A percentile compares a stretch with the other conserved stretches of the same genome.
phyloP scores from a whole-genome alignment of 2,329 filamentous ascomycete genomes.

The Gaeumannomyces tritici region DNA sequence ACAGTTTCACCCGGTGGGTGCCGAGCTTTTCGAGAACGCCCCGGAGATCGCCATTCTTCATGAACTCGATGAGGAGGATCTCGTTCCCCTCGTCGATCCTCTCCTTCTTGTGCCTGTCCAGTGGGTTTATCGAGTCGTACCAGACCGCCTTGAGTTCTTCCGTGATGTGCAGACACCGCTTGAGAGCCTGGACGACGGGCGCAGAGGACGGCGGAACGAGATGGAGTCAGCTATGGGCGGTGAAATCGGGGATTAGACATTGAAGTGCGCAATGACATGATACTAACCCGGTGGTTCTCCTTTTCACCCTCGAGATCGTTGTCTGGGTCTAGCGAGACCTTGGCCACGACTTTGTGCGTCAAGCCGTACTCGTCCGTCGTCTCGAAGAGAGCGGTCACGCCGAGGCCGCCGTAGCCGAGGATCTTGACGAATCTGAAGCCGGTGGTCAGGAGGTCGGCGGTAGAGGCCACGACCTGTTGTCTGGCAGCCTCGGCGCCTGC shows the following conservation, averaged over 20 bases:
- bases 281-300: not conserved
- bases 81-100: not conserved
- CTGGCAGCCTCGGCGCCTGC: too few relatives aligned
- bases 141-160: not conserved
- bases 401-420: conserved; percentile 8
- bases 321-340: not conserved
- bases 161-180: not conserved
- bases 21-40: not conserved
- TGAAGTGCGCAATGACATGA: too few relatives aligned
- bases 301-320: not conserved
- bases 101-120: not conserved
- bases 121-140: not conserved
- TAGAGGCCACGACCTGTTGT: not conserved
- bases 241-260: too few relatives aligned
- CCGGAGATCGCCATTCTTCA: not conserved
- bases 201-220: not conserved
- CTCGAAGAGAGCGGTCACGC: conserved; percentile 9
- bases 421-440: not conserved
- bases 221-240: not conserved
- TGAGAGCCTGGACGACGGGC: not conserved
- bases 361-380: not conserved
- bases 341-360: not conserved
- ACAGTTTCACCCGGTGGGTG: not conserved
- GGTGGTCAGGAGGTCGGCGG: not conserved
- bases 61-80: not conserved